Conservation (phyloP, 179 eudicot species). For the Spinacia oleracea region DNA sequence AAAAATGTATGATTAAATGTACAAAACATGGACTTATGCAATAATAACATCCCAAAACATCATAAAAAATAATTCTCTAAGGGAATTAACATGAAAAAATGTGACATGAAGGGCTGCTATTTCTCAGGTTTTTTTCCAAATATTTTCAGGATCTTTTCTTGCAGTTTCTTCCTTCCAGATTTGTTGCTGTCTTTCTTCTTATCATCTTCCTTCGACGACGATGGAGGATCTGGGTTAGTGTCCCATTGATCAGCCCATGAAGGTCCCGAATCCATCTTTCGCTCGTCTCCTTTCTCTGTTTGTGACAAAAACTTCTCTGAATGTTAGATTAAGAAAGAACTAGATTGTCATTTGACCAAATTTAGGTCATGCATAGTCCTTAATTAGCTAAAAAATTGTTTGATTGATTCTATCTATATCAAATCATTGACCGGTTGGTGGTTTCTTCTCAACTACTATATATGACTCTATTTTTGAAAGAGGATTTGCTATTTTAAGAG, state of each 20-base stretch:
- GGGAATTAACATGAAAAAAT: not conserved
- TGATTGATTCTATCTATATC: not conserved
- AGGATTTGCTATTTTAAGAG: constrained; percentile 2
- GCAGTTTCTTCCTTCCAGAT: constrained; percentile 24
- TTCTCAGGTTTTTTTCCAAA: constrained; percentile 28
- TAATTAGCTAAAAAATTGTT: constrained; percentile 9
- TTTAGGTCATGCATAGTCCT: constrained; percentile 22
- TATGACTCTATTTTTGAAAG: not conserved
- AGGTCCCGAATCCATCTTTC: constrained; percentile 35
- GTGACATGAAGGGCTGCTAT: not conserved
- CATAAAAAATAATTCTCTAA: not conserved
- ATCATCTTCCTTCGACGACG: constrained; percentile 18
- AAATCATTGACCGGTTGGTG: constrained; percentile 5
- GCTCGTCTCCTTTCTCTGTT: not conserved
- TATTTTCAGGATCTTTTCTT: constrained; percentile 28
- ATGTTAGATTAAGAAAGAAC: not conserved
- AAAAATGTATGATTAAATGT: not conserved
- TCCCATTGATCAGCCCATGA: constrained; percentile 38
- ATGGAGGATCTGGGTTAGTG: constrained; percentile 25
- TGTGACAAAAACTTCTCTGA: not conserved
- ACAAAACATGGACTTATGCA: constrained; percentile 7
- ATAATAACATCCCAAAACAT: not conserved
- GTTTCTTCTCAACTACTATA: not conserved
- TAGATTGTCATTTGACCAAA: constrained; percentile 1
- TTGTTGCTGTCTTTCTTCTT: constrained; percentile 28